Conservation (phyloP, 495 filamentous ascomycete species). For the Astrocystis sublimbata region DNA sequence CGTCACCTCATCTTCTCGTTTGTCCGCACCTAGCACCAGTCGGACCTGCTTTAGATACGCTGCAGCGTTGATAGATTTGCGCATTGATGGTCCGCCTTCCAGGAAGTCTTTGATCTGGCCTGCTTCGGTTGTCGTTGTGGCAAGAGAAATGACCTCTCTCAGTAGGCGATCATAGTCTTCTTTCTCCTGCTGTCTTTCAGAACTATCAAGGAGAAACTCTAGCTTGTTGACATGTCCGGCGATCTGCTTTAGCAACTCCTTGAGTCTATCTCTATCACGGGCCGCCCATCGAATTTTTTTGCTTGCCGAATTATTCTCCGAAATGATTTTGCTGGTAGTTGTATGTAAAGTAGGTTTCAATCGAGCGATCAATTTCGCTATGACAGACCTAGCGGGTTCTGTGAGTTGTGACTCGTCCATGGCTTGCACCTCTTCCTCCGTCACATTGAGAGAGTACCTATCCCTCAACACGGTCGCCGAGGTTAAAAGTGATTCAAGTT, state of each 20-base stretch:
- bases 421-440: not conserved
- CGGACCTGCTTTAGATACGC: conserved; percentile 15
- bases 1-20: conserved; percentile 12
- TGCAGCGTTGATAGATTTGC: not conserved
- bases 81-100: not conserved
- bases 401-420: not conserved
- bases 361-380: conserved; percentile 13
- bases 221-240: not conserved
- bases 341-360: conserved; percentile 21
- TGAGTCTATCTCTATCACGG: conserved; percentile 28
- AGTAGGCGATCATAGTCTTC: not conserved
- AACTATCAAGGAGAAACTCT: not conserved
- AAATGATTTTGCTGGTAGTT: conserved; percentile 27
- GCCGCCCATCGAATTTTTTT: conserved; percentile 33
- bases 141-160: not conserved
- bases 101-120: conserved; percentile 1
- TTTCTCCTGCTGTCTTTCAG: not conserved
- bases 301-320: conserved; percentile 21
- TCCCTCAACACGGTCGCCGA: conserved; percentile 17
- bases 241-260: conserved; percentile 18
- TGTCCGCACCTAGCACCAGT: conserved; percentile 18
- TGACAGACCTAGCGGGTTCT: not conserved
- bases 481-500: conserved; percentile 25
- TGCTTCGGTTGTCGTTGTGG: not conserved
- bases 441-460: conserved; percentile 20